Base-by-base conservation (phyloP, 495 filamentous ascomycete species). In the Bryoglossum gracile region DNA sequence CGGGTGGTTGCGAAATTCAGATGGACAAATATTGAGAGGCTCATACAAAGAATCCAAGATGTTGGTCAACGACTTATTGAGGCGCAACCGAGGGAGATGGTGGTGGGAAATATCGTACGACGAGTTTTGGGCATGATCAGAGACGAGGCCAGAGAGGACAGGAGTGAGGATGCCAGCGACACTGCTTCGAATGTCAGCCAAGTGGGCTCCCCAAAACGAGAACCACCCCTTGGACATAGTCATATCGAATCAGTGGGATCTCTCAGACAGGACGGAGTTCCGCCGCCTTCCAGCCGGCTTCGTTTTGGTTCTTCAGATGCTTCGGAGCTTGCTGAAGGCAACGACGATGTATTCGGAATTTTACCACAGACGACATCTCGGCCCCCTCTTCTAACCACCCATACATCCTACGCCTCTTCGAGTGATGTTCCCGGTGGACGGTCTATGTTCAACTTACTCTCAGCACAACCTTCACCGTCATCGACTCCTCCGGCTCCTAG, bases 71-170 rank as follows among this genome's bases (percentile, higher is more conserved):
- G 78, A 41, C 73, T 98, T 30, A 78, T 81, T 28, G 74, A 81
- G 30, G 89, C 92, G 9, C 88, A 92, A 51, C 91, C 92, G 11
- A 72, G 82, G 14, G 92, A 96, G 67, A 80, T 94, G 58, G 87
- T 86, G 3, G 89, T 95, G 19, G 91, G 91, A 38, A 98, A 97
- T 56, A 85, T 97, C 57, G 86, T 95, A 24, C 76, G 91, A 45
- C 83, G 92, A 47, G 84, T 96, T 14, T 69, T 98, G 17, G 89
- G 87, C 30, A 73, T 97, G 41, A 89, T 98, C 54, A 80, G 92
- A 19, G 91, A 96, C 60, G 91, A 96, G 59, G 82, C 83, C 26
- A 80, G 87, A 42, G 89, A 91, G 57, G 84, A 89, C 44, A 70
- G 83, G 36, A 87, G 83, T 38, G 83, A 72, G 32, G 85, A 85